A percentile compares a stretch with the other conserved stretches of the same genome.
Conservation (phyloP, 305 asterid genomes). For the Solanum aculeatissimum region DNA sequence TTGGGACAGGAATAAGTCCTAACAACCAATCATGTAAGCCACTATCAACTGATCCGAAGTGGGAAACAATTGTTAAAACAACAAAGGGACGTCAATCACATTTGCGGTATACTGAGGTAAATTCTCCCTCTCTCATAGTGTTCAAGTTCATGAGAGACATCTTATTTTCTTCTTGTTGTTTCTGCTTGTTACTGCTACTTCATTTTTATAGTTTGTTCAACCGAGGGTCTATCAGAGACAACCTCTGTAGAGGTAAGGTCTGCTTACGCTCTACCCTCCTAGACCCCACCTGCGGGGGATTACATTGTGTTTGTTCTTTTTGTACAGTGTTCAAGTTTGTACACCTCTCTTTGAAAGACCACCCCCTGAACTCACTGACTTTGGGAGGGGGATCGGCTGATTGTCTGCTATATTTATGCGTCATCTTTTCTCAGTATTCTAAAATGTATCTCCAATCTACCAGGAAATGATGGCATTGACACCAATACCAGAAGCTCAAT, state of each 20-base stretch:
- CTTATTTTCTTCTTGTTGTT: neutral
- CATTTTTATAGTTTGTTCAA: neutral
- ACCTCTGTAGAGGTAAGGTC: neutral
- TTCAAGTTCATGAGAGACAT: neutral
- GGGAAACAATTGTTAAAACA: slow-evolving; percentile 39
- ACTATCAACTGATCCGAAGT: slow-evolving; percentile 18
- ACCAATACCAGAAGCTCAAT: slow-evolving; percentile 40
- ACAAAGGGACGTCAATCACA: slow-evolving; percentile 20
- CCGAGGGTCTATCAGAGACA: neutral
- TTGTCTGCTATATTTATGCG: neutral
- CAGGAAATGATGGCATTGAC: slow-evolving; percentile 33
- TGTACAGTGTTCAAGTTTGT: neutral
- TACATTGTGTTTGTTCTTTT: neutral
- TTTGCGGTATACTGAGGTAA: slow-evolving; percentile 27
- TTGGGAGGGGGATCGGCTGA: neutral
- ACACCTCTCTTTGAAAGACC: neutral
- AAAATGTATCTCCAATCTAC: neutral
- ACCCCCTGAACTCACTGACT: neutral
- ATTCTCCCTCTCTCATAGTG: neutral
- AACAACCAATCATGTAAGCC: slow-evolving; percentile 8
- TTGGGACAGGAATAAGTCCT: slow-evolving; percentile 7
- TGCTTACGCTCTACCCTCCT: neutral
- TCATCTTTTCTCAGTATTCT: neutral
- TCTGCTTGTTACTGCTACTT: neutral
- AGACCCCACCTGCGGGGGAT: neutral